Conservation (phyloP, 2,329 filamentous ascomycete genomes). For the Sphaerulina vaccinii region DNA sequence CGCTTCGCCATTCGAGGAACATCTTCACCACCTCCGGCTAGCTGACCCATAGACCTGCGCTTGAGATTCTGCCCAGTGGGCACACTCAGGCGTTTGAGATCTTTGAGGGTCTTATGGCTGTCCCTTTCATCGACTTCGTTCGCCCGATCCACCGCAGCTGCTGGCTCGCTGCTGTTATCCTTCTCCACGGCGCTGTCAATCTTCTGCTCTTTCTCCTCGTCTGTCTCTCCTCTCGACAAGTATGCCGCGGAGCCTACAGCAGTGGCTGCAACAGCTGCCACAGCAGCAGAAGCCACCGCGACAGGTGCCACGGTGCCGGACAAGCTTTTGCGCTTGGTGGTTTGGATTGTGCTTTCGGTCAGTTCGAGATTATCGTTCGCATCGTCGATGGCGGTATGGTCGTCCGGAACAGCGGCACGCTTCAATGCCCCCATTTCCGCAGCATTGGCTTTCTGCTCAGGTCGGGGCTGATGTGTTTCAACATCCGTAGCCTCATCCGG, state of each 20-base stretch:
- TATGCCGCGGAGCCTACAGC: background rate
- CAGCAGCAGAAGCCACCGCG: background rate
- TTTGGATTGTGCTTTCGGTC: background rate
- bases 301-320: background rate
- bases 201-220: background rate
- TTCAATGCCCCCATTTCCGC: constrained; percentile 25
- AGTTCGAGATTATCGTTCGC: constrained; percentile 4
- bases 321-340: background rate
- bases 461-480: constrained; percentile 2
- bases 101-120: constrained; percentile 16
- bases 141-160: background rate
- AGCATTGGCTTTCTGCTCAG: constrained; percentile 26
- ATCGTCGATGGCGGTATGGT: constrained; percentile 9
- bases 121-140: constrained; percentile 15
- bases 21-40: background rate
- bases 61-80: constrained; percentile 14
- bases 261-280: background rate
- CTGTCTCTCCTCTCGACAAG: background rate
- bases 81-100: constrained; percentile 20
- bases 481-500: constrained; percentile 9
- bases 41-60: constrained; percentile 10
- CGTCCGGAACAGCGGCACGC: constrained; percentile 15
- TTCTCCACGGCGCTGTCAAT: background rate
- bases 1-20: constrained; percentile 3
- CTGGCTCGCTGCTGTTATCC: background rate